Evolutionary conservation across 768 basidiomycete species (phyloP).

Genomic region (Pleurotus eryngii): DNA sequence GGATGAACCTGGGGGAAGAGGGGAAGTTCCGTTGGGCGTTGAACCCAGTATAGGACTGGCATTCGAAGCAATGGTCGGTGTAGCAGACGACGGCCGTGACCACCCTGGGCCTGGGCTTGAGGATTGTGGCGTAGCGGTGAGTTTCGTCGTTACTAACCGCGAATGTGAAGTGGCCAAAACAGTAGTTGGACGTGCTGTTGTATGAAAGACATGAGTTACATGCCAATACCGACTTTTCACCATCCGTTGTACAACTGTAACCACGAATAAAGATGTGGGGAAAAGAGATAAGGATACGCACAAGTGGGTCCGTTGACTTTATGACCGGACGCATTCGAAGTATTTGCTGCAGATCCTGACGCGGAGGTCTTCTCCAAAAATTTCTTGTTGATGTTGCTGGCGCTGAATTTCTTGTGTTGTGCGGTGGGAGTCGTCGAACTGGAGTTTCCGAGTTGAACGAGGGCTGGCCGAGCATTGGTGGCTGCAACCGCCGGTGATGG

Average conservation of each 20-base stretch:
- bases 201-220: constrained; percentile 9
- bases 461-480: constrained; percentile 34
- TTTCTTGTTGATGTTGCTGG: constrained; percentile 94
- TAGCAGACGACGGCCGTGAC: constrained; percentile 75
- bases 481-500: constrained; percentile 8
- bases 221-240: constrained; percentile 5
- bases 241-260: constrained; percentile 2
- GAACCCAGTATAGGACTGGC: constrained; percentile 32
- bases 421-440: constrained; percentile 32
- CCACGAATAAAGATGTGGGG: neutral
- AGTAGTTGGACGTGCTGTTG: constrained; percentile 53
- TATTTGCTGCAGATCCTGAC: constrained; percentile 42
- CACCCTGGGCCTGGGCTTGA: constrained; percentile 63
- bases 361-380: constrained; percentile 88
- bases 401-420: constrained; percentile 81
- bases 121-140: constrained; percentile 66
- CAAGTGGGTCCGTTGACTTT: constrained; percentile 50
- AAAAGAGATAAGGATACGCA: constrained; percentile 30
- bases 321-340: constrained; percentile 37
- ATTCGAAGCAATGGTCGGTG: constrained; percentile 46
- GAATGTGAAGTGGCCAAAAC: constrained; percentile 64
- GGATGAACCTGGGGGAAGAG: constrained; percentile 32
- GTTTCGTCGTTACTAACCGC: constrained; percentile 81
- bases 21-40: constrained; percentile 37
- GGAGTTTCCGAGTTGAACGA: constrained; percentile 41